Conservation (phyloP, 179 eudicot genomes). For the Sideroxylon spinosum region DNA sequence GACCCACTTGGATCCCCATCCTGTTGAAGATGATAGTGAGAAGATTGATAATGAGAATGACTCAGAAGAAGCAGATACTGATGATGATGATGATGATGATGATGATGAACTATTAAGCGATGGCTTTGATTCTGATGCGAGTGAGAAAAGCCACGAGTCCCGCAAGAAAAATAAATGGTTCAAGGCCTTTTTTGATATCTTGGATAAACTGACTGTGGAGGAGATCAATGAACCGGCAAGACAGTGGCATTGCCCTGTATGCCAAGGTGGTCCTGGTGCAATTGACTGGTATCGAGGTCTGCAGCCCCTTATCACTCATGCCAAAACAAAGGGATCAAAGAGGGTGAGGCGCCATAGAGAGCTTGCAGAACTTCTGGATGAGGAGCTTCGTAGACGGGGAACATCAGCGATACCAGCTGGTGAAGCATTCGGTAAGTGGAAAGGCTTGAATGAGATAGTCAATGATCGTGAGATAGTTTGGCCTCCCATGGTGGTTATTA, state of each 20-base stretch:
- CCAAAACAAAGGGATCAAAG: conserved; percentile 58
- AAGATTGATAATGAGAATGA: conserved; percentile 27
- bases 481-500: conserved; percentile 86
- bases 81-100: conserved; percentile 55
- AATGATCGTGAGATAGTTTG: conserved; percentile 49
- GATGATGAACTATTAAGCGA: conserved; percentile 55
- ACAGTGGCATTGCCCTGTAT: conserved; percentile 93
- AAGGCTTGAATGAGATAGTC: conserved; percentile 26
- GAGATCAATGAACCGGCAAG: conserved; percentile 61
- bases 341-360: conserved; percentile 67
- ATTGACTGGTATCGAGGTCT: conserved; percentile 76
- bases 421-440: conserved; percentile 54
- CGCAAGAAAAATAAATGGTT: conserved; percentile 51
- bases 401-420: conserved; percentile 60
- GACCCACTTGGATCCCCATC: conserved; percentile 11
- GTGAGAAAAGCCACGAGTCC: conserved; percentile 33
- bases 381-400: conserved; percentile 65
- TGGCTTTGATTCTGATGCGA: conserved; percentile 58
- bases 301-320: conserved; percentile 60
- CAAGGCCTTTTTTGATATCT: conserved; percentile 36
- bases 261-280: conserved; percentile 86
- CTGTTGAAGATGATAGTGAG: conserved; percentile 16
- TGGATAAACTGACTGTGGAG: conserved; percentile 47
- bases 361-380: conserved; percentile 60
- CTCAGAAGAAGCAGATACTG: conserved; percentile 37